A percentile compares a stretch with the other conserved stretches of the same genome.
These are phyloP conservation scores for Domatiomyces globalis DNA, from an alignment of 2,329 filamentous ascomycete genomes.

Conservation along the genomic window DNA sequence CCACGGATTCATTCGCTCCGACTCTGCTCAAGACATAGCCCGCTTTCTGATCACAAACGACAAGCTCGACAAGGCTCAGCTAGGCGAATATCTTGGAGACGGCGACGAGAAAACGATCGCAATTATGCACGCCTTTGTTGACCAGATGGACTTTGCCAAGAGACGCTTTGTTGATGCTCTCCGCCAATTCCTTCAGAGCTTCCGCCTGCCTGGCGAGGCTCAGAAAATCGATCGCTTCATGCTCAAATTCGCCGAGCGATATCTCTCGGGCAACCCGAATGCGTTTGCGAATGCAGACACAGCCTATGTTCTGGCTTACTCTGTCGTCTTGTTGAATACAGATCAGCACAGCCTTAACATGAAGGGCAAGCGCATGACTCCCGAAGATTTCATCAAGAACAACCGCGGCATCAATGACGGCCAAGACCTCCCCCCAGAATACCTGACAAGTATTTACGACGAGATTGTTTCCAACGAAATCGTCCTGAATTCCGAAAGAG, in stretches of 20 bases:
- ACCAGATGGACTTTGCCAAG: conserved; percentile 83
- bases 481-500: conserved; percentile 80
- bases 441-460: conserved; percentile 76
- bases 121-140: conserved; percentile 97
- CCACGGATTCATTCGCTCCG: conserved; percentile 74
- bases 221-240: conserved; percentile 99
- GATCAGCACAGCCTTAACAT: conserved; percentile 88
- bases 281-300: conserved; percentile 97
- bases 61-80: conserved; percentile 73
- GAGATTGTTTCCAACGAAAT: conserved; percentile 89
- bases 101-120: conserved; percentile 87
- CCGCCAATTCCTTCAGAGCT: conserved; percentile 82
- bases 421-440: conserved; percentile 82
- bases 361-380: conserved; percentile 70
- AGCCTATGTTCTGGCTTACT: conserved; percentile 89
- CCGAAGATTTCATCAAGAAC: conserved; percentile 97
- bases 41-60: conserved; percentile 69
- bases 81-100: conserved; percentile 90
- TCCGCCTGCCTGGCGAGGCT: conserved; percentile 85
- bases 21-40: conserved; percentile 68
- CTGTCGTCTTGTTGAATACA: conserved; percentile 91
- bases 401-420: conserved; percentile 97
- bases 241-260: conserved; percentile 95
- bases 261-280: conserved; percentile 87
- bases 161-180: conserved; percentile 86